Percentiles rank a stretch among this genome's conserved stretches.
Conservation (phyloP, 805 yeast species). For the Candida krabiensis region DNA sequence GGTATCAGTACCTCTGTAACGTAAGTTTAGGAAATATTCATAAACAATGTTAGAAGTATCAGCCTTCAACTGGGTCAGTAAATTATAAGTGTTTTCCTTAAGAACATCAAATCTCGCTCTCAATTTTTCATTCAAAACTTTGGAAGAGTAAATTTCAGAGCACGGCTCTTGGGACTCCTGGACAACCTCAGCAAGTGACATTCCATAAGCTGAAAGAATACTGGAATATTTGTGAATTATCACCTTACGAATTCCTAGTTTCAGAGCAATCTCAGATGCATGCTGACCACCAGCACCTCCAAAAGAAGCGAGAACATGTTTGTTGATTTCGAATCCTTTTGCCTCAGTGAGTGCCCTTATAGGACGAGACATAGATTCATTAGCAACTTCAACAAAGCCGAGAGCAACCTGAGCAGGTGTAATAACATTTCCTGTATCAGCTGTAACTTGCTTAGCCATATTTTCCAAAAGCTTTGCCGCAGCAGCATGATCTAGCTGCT, state of each 20-base stretch:
- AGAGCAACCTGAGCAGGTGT: constrained; percentile 64
- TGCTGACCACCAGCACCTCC: constrained; percentile 94
- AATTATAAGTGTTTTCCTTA: constrained; percentile 8
- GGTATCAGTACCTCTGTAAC: constrained; percentile 81
- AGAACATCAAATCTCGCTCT: constrained; percentile 19
- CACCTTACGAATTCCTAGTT: constrained; percentile 62
- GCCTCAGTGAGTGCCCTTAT: constrained; percentile 79
- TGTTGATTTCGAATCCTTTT: constrained; percentile 62
- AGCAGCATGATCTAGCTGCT: constrained; percentile 58
- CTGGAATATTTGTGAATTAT: constrained; percentile 69
- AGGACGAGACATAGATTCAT: constrained; percentile 82
- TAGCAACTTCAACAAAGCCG: constrained; percentile 79
- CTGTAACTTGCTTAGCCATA: constrained; percentile 54
- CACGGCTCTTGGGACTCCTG: constrained; percentile 32
- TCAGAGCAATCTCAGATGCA: constrained; percentile 69
- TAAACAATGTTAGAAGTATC: constrained; percentile 9
- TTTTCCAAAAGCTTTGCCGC: constrained; percentile 51
- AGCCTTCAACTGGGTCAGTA: constrained; percentile 34
- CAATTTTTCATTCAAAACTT: constrained; percentile 10
- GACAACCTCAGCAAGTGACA: constrained; percentile 56
- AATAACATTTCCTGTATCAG: constrained; percentile 29
- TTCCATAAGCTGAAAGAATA: constrained; percentile 48
- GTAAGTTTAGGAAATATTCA: constrained; percentile 58
- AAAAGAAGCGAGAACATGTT: constrained; percentile 72
- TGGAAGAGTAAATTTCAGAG: constrained; percentile 14